Conservation (phyloP, 345 rosid genomes). For the Euphorbia peplus region DNA sequence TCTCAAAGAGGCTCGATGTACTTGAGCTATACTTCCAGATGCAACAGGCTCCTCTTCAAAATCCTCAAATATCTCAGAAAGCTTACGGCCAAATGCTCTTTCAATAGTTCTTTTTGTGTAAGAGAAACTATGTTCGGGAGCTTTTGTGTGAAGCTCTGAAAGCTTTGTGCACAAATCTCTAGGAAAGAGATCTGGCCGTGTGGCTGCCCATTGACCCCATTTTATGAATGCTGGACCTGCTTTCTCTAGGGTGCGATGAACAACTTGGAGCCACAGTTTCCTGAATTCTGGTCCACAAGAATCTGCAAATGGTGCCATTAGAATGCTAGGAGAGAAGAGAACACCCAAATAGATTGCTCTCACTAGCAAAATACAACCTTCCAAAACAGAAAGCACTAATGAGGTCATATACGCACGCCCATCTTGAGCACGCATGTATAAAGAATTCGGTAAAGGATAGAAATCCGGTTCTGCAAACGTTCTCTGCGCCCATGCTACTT, state of each 20-base stretch:
- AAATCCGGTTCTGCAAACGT: constrained; percentile 35
- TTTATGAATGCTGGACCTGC: constrained; percentile 99
- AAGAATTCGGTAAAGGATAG: constrained; percentile 49
- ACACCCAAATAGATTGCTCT: constrained; percentile 69
- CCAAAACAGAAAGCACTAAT: constrained; percentile 40
- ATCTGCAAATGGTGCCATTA: constrained; percentile 73
- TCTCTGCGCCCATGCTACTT: constrained; percentile 59
- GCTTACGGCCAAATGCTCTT: constrained; percentile 84
- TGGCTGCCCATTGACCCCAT: constrained; percentile 99
- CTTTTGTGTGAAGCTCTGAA: constrained; percentile 81
- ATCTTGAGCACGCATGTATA: constrained; percentile 53
- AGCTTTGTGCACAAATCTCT: constrained; percentile 86
- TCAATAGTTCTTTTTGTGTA: constrained; percentile 79
- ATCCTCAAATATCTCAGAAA: constrained; percentile 74
- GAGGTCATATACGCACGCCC: constrained; percentile 55
- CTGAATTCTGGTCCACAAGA: constrained; percentile 56
- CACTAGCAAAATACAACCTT: constrained; percentile 53
- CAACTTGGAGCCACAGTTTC: constrained; percentile 59
- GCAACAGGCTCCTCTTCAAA: constrained; percentile 95
- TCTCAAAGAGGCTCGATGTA: constrained; percentile 81
- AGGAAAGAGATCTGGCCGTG: constrained; percentile 90
- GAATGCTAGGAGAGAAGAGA: constrained; percentile 71
- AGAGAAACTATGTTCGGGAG: constrained; percentile 88
- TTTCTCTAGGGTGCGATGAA: constrained; percentile 66
- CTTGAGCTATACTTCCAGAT: constrained; percentile 99